These are phyloP conservation scores for Astragalus membranaceus DNA, from an alignment of 306 rosid species.

Conservation along the genomic window DNA sequence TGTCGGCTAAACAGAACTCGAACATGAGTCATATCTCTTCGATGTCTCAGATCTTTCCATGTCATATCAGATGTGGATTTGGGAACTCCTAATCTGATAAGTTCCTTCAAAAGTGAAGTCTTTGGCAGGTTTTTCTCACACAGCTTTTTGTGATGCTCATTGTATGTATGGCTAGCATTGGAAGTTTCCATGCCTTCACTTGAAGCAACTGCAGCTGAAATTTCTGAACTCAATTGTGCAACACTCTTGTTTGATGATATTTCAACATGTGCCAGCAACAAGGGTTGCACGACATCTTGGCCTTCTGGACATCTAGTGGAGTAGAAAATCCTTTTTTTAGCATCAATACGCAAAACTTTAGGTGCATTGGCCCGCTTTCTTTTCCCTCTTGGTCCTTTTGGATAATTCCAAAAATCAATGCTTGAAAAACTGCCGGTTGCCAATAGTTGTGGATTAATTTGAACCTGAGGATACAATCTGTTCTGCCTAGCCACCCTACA, in stretches of 20 bases:
- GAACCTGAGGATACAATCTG: conserved; percentile 27
- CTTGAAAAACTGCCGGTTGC: conserved; percentile 22
- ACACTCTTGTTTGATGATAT: conserved; percentile 13
- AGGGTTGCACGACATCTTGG: conserved; percentile 17
- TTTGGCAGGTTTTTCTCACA: conserved; percentile 35
- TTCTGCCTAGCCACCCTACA: conserved; percentile 12
- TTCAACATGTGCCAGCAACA: conserved; percentile 28
- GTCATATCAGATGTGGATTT: conserved; percentile 16
- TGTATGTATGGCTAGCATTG: conserved; percentile 11
- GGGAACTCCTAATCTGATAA: conserved; percentile 41
- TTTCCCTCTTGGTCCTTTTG: conserved; percentile 59
- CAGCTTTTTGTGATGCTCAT: conserved; percentile 26
- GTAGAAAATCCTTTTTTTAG: conserved; percentile 28
- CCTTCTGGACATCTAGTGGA: conserved; percentile 10
- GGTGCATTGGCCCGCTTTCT: conserved; percentile 39
- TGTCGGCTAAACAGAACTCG: conserved; percentile 82
- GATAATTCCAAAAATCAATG: conserved; percentile 35
- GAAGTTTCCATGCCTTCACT: conserved; percentile 18
- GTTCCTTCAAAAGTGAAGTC: conserved; percentile 44
- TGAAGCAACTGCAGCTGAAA: conserved; percentile 10
- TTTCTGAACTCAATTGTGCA: conserved; percentile 22
- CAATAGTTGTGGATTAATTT: conserved; percentile 21
- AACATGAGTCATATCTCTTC: conserved; percentile 63
- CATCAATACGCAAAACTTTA: conserved; percentile 17
- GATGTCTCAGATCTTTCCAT: conserved; percentile 52